Evolutionary conservation across 148 eudicot species (phyloP).

Genomic region (Bassia scoparia): DNA sequence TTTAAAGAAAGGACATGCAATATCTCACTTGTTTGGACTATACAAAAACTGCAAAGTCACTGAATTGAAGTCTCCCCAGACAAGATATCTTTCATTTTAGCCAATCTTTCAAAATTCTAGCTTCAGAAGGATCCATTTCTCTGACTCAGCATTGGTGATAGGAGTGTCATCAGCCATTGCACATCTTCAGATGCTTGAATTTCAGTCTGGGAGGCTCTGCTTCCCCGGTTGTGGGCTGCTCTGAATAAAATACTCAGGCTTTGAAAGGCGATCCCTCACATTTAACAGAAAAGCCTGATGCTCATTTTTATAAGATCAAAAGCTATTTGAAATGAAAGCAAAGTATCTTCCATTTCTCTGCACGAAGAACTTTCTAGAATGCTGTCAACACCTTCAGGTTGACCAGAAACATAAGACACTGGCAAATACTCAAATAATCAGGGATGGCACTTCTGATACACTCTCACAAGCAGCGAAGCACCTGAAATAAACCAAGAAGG

Average conservation of each 20-base stretch:
- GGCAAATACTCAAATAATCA: slow-evolving; percentile 88
- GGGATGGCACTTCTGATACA: slow-evolving; percentile 78
- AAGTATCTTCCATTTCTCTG: slow-evolving; percentile 75
- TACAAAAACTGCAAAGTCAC: slow-evolving; percentile 83
- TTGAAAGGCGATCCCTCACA: slow-evolving; percentile 66
- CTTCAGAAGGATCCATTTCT: slow-evolving; percentile 65
- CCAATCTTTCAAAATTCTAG: slow-evolving; percentile 60
- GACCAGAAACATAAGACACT: slow-evolving; percentile 89
- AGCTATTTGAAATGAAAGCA: slow-evolving; percentile 84
- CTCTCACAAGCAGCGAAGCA: slow-evolving; percentile 79
- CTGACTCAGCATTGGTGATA: slow-evolving; percentile 27
- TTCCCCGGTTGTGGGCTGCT: slow-evolving; percentile 44
- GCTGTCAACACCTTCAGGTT: slow-evolving; percentile 70
- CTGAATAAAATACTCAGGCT: slow-evolving; percentile 40
- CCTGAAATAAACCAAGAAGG: slow-evolving; percentile 37
- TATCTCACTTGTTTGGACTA: slow-evolving; percentile 83
- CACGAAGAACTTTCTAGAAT: slow-evolving; percentile 75
- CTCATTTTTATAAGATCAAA: slow-evolving; percentile 98
- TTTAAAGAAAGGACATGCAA: background rate
- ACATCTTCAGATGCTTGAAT: slow-evolving; percentile 60
- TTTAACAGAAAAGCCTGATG: slow-evolving; percentile 88
- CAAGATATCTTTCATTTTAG: slow-evolving; percentile 75
- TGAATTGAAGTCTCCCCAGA: slow-evolving; percentile 97
- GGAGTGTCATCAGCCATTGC: slow-evolving; percentile 65
- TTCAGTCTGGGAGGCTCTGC: slow-evolving; percentile 45